Percentiles rank a stretch among this genome's conserved stretches.
phyloP scores from a whole-genome alignment of 140 eudicot species.

The Ambrosia hybrid region DNA sequence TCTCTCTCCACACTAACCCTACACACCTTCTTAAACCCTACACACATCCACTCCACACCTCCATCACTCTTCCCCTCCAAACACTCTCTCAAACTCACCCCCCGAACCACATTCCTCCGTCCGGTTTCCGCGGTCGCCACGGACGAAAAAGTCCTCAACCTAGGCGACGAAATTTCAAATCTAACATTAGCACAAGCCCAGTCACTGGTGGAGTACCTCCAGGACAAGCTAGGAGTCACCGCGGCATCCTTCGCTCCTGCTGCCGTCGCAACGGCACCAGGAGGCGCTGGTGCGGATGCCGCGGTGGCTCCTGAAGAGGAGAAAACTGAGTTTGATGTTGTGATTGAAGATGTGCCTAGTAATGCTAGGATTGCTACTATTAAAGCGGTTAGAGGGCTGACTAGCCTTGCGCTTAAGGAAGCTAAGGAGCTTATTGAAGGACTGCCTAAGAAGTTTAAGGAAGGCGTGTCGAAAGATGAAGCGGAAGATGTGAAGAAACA shows the following conservation, averaged over 20 bases:
- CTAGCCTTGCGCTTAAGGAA: constrained; percentile 67
- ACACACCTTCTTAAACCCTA: constrained; percentile 29
- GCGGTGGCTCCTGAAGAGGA: constrained; percentile 46
- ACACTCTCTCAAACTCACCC: constrained; percentile 35
- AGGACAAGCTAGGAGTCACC: constrained; percentile 75
- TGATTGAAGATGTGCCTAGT: constrained; percentile 70
- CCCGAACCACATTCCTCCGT: constrained; percentile 49
- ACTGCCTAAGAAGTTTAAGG: constrained; percentile 74
- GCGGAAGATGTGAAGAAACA: constrained; percentile 82
- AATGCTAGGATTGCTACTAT: constrained; percentile 68
- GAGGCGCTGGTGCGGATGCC: constrained; percentile 50
- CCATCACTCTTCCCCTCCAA: constrained; percentile 38
- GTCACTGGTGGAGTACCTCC: constrained; percentile 68
- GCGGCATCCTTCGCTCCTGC: constrained; percentile 77
- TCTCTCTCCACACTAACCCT: constrained; percentile 44
- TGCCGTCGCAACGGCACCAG: constrained; percentile 54
- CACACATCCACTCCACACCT: constrained; percentile 13
- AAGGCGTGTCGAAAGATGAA: constrained; percentile 59
- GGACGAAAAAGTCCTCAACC: constrained; percentile 55
- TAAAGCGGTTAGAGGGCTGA: constrained; percentile 75
- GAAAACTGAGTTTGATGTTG: constrained; percentile 81
- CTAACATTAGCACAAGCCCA: constrained; percentile 73
- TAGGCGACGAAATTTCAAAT: constrained; percentile 59
- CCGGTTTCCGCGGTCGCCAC: constrained; percentile 74
- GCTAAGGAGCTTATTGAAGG: constrained; percentile 84